Evolutionary conservation across 495 filamentous ascomycete genomes (phyloP).

Genomic region (Podospora bellae-mahoneyi): DNA sequence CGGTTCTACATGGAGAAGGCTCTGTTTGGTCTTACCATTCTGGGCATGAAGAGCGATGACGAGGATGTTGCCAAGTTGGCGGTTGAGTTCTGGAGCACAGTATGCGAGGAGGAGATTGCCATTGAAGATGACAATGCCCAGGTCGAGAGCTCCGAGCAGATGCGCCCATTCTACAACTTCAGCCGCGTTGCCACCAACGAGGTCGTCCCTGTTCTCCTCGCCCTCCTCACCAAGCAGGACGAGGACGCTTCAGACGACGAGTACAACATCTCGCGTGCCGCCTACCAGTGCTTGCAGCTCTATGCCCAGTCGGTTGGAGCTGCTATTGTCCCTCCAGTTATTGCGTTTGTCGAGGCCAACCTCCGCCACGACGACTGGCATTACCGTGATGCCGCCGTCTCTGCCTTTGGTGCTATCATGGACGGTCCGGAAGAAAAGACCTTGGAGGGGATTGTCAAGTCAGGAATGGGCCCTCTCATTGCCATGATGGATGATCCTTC

Average conservation of each 20-base stretch:
- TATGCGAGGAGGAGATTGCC: constrained; percentile 95
- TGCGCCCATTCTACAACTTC: constrained; percentile 90
- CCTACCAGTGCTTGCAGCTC: constrained; percentile 94
- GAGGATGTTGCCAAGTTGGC: constrained; percentile 97
- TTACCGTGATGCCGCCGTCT: constrained; percentile 87
- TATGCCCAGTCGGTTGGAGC: constrained; percentile 87
- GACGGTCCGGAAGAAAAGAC: constrained; percentile 89
- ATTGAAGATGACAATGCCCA: constrained; percentile 96
- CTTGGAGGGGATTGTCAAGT: constrained; percentile 88
- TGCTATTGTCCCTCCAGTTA: constrained; percentile 75
- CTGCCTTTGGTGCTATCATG: constrained; percentile 99
- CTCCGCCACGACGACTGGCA: constrained; percentile 90
- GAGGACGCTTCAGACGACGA: constrained; percentile 96
- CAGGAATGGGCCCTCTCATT: constrained; percentile 84
- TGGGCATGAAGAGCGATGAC: constrained; percentile 97
- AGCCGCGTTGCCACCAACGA: constrained; percentile 82
- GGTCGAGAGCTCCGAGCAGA: constrained; percentile 70
- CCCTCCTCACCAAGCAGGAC: constrained; percentile 90
- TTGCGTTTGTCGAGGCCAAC: constrained; percentile 87
- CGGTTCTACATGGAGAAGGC: constrained; percentile 99
- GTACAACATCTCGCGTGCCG: constrained; percentile 91
- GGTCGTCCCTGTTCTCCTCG: constrained; percentile 86
- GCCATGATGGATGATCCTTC: constrained; percentile 93
- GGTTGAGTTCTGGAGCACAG: constrained; percentile 99
- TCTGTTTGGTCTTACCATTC: constrained; percentile 93